Conservation (phyloP, 1,284 basidiomycete species). For the Somion occarium region DNA sequence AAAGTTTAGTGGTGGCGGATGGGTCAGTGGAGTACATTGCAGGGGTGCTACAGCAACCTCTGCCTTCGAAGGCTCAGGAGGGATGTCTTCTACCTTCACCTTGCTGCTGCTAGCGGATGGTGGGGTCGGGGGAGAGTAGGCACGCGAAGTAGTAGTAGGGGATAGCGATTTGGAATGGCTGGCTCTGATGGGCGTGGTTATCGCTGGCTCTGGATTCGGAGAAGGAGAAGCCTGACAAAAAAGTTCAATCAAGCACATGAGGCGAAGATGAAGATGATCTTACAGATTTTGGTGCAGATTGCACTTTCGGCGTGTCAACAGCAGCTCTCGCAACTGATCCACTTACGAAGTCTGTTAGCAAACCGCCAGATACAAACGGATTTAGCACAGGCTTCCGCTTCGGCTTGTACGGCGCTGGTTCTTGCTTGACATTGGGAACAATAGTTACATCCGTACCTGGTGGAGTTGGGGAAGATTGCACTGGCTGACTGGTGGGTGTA, state of each 20-base stretch:
- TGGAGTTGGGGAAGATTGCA: too few relatives aligned
- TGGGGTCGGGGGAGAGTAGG: too few relatives aligned
- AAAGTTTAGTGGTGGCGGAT: too few relatives aligned
- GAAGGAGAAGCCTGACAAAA: too few relatives aligned
- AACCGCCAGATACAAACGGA: conserved; percentile 50
- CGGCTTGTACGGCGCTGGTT: conserved; percentile 9
- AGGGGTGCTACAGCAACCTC: too few relatives aligned
- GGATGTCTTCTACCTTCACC: conserved; percentile 18
- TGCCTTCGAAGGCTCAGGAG: too few relatives aligned
- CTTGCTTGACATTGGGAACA: background rate
- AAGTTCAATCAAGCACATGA: background rate
- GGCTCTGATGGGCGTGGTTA: too few relatives aligned
- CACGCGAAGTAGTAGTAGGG: too few relatives aligned
- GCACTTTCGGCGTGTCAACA: background rate
- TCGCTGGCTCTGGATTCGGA: background rate
- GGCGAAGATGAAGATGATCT: background rate
- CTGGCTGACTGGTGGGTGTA: too few relatives aligned
- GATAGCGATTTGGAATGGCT: too few relatives aligned
- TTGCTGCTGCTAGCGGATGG: conserved; percentile 15
- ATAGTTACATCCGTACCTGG: too few relatives aligned
- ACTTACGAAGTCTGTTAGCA: conserved; percentile 41
- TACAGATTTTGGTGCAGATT: background rate
- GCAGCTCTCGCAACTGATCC: conserved; percentile 9
- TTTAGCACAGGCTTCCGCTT: conserved; percentile 27
- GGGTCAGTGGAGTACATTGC: too few relatives aligned